Conservation (phyloP, 2,329 filamentous ascomycete genomes). For the Neophaeococcomyces mojaviensis region DNA sequence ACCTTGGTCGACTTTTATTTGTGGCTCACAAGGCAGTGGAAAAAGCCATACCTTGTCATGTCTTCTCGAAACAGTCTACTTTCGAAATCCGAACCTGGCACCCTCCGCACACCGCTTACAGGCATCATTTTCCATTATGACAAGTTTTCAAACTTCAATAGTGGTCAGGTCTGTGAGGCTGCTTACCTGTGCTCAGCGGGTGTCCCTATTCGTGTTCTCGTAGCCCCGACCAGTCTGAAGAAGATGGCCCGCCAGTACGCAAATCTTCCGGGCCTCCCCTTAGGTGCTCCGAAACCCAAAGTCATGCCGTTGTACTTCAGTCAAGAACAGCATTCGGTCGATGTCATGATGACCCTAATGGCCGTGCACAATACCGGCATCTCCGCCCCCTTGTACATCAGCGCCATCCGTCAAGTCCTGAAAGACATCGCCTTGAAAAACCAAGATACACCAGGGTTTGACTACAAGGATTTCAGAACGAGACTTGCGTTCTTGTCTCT, state of each 20-base stretch:
- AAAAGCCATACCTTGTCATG: constrained; percentile 55
- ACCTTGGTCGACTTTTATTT: constrained; percentile 55
- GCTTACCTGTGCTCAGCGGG: constrained; percentile 44
- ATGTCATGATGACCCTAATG: constrained; percentile 51
- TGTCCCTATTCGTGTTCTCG: constrained; percentile 45
- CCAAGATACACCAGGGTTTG: constrained; percentile 31
- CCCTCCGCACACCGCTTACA: constrained; percentile 46
- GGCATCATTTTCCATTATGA: constrained; percentile 61
- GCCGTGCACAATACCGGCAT: constrained; percentile 36
- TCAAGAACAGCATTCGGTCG: constrained; percentile 43
- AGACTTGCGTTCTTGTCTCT: constrained; percentile 2
- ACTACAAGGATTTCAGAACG: constrained; percentile 39
- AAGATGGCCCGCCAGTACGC: constrained; percentile 39
- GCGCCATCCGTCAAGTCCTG: constrained; percentile 41
- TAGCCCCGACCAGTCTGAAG: constrained; percentile 42
- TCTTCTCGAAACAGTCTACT: constrained; percentile 43
- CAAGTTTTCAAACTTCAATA: constrained; percentile 38
- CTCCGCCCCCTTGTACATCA: constrained; percentile 45
- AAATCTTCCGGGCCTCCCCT: constrained; percentile 28
- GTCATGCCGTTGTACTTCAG: constrained; percentile 42
- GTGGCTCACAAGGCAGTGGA: constrained; percentile 55
- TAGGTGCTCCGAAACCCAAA: constrained; percentile 29
- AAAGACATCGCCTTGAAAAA: constrained; percentile 42
- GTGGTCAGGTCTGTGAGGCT: constrained; percentile 45
- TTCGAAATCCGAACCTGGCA: constrained; percentile 48